A percentile compares a stretch with the other conserved stretches of the same genome.
Evolutionary conservation across 1,139 yeast species (phyloP).

Genomic region (Yamadazyma atlantica): DNA sequence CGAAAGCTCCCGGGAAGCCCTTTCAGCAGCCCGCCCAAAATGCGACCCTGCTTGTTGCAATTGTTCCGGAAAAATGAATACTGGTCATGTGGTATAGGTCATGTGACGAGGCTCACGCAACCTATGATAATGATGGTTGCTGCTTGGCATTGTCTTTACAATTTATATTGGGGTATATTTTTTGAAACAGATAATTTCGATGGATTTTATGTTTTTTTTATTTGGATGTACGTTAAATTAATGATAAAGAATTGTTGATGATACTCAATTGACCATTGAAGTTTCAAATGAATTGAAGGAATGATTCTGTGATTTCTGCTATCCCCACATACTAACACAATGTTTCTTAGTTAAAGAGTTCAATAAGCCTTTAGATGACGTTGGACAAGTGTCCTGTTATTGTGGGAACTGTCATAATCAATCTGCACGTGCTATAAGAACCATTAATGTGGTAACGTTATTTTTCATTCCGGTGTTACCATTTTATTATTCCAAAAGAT

Average conservation of each 20-base stretch:
- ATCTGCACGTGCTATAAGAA: conserved; percentile 41
- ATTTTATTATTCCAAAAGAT: conserved; percentile 36
- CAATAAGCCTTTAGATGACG: conserved; percentile 27
- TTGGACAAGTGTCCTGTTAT: conserved; percentile 30
- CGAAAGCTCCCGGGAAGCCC: no score
- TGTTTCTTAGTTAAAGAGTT: conserved; percentile 25
- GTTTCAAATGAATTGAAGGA: neutral
- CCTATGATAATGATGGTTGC: neutral
- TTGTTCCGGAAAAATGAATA: no score
- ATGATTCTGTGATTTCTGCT: neutral
- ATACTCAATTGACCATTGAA: neutral
- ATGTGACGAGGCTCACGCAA: neutral
- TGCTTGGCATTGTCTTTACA: neutral
- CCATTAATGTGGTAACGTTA: conserved; percentile 43
- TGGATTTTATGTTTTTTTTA: conserved; percentile 33
- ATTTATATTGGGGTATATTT: no score
- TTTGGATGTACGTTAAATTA: conserved; percentile 28
- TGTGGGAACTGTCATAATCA: conserved; percentile 48
- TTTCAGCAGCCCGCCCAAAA: no score
- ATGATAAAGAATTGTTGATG: neutral
- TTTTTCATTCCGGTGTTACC: conserved; percentile 49
- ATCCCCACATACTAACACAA: conserved; percentile 5
- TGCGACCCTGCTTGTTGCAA: neutral
- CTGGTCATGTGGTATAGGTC: neutral
- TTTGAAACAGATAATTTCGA: conserved; percentile 4